These are phyloP conservation scores for Beauveria rudraprayagi DNA, from an alignment of 2,329 filamentous ascomycete genomes.

Conservation along the genomic window DNA sequence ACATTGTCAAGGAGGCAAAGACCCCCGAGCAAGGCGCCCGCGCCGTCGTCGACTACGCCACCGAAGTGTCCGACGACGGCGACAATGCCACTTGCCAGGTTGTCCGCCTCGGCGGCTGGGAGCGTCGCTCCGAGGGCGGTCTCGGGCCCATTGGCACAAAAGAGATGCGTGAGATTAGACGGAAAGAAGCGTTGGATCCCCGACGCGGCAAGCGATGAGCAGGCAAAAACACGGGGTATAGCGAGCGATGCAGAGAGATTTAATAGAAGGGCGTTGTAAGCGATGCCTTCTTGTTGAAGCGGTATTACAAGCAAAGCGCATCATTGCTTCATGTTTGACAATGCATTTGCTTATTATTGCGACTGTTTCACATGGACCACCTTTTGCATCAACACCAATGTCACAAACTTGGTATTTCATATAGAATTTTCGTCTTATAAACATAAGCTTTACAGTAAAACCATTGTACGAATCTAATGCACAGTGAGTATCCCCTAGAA, in stretches of 20 bases:
- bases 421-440: background rate
- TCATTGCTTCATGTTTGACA: background rate
- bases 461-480: background rate
- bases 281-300: background rate
- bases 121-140: conserved; percentile 72
- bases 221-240: background rate
- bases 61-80: conserved; percentile 64
- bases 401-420: background rate
- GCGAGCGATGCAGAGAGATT: background rate
- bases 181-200: conserved; percentile 73
- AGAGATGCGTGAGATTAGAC: conserved; percentile 79
- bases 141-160: conserved; percentile 84
- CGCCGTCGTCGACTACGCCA: conserved; percentile 77
- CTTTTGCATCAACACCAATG: background rate
- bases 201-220: conserved; percentile 29
- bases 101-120: conserved; percentile 60
- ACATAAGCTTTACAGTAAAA: background rate
- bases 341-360: background rate
- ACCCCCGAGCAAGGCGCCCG: conserved; percentile 81
- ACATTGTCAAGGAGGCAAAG: conserved; percentile 86
- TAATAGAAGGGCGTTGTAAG: background rate
- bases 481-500: background rate
- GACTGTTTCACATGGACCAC: background rate
- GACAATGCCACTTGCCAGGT: conserved; percentile 65
- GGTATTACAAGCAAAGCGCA: background rate